Evolutionary conservation across 129 eudicot species (phyloP), one percentile per base, ranked within the genome.

Genomic region (Gnaphalium uliginosum): DNA sequence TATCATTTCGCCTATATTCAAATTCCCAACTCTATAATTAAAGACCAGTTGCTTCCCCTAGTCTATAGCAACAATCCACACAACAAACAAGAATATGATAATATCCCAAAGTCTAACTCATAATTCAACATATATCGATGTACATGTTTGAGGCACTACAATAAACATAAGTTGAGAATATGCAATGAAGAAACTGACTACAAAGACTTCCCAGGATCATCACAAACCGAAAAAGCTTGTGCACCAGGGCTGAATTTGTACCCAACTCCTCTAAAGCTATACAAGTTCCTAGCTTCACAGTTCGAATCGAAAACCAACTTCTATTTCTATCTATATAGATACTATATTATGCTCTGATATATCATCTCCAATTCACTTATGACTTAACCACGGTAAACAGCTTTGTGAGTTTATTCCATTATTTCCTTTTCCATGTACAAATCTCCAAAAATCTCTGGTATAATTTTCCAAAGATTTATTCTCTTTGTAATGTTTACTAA

Each of bases 351-450:
- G 48, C 59, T 75, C 59, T 75, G 62, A 30, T 75, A 70, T 60
- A 39, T 29, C 23, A 78, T 41, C 83, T 72, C 50, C 77, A 61
- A 50, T 51, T 32, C 46, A 26, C 66, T 70, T 21, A 61, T 60
- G 53, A 32, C 71, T 71, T 8, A 30, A 46, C 70, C 67, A 78
- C 33, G 56, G 43, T 50, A 70, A 43, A 13, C 53, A 46, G 39
- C 66, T 70, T 76, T 51, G 33, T 46, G 18, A 39, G 0, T 72
- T 72, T 73, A 66, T 79, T 79, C 39, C 37, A 9, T 73, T 73
- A 64, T 66, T 65, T 68, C 68, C 46, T 65, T 73, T 50, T 57
- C 59, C 68, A 73, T 73, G 63, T 80, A 73, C 83, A 66, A 56
- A 56, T 59, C 79, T 22, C 23, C 62, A 73, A 80, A 59, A 56